phyloP scores from a whole-genome alignment of 2,329 filamentous ascomycete species.

The Colletotrichum kahawae region DNA sequence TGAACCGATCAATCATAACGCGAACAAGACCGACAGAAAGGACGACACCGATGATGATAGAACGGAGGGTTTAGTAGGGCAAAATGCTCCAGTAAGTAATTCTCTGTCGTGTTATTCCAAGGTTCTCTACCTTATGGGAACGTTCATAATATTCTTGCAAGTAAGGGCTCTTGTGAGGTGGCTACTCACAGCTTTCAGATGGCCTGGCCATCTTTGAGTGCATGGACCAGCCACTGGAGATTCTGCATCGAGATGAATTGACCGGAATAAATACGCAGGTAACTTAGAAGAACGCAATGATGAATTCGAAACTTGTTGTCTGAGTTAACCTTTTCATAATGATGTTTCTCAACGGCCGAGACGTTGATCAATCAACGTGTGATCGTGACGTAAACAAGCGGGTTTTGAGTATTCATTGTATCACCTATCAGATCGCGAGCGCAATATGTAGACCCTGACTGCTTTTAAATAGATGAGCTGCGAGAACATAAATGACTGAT shows the following conservation, averaged over 20 bases:
- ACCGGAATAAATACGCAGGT: background rate
- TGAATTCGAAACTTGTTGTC: background rate
- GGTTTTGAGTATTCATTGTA: background rate
- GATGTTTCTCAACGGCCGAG: background rate
- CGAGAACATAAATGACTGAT: background rate
- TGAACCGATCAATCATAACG: background rate
- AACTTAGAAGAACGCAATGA: background rate
- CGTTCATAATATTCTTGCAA: background rate
- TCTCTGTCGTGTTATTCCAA: fast-evolving
- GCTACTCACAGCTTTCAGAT: background rate
- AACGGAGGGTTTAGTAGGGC: background rate
- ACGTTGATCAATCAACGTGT: background rate
- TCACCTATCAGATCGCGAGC: background rate
- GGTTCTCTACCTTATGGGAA: background rate
- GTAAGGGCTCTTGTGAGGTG: background rate
- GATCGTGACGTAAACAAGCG: background rate
- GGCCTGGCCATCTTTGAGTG: background rate
- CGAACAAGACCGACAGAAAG: background rate
- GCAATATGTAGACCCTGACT: fast-evolving
- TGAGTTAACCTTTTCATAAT: background rate
- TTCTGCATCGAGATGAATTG: background rate
- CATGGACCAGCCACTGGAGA: fast-evolving
- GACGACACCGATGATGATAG: background rate
- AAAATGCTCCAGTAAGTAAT: background rate
- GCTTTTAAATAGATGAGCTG: background rate